Base-by-base conservation (phyloP, 306 rosid species). In the Prunus campanulata region DNA sequence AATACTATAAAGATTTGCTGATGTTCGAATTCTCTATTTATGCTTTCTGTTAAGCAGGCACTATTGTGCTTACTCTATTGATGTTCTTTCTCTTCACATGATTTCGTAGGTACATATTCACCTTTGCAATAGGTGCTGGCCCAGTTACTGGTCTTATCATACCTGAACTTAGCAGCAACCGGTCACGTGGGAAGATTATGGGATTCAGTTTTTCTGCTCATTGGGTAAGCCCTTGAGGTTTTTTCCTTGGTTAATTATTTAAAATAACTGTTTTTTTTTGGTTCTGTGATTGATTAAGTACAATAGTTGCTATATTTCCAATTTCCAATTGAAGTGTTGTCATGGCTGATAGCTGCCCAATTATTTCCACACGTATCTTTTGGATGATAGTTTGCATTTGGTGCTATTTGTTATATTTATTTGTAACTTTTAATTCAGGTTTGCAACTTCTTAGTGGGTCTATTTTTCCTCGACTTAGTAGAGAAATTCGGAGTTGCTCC, bases 81-180 rank as follows among this genome's bases (percentile, higher is more conserved):
- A 71, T 74, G 25, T 20, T 66, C 25, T 77, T 75, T 74, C 49
- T 62, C n/a, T 9, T 19, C 14, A 8, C 39, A 30, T 74, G 54
- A 15, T 44, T 25, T 56, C 74, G 20, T 80, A 91, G 98, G 91
- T 93, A 93, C 80, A 93, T 93, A 77, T 91, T 91, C 80, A 71
- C 87, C 76, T 93, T 88, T 68, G 97, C 98, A 67, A 68, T 91
- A 76, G 97, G 97, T 80, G 97, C 98, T 68, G 98, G 98, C 44
- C 97, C 98, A 14, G 91, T 88, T 42, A 93, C 98, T 30, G 98
- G 96, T 60, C 85, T 93, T 35, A 85, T 93, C 68, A 90, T 93
- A 83, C 90, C 98, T 14, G 98, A 93, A 83, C 93, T 93, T 70
- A 91, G 98, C 88, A 90, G 93, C 88, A 83, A 81, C 60, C 87